Evolutionary conservation across 768 basidiomycete species (phyloP).

Genomic region (Calocera viscosa): DNA sequence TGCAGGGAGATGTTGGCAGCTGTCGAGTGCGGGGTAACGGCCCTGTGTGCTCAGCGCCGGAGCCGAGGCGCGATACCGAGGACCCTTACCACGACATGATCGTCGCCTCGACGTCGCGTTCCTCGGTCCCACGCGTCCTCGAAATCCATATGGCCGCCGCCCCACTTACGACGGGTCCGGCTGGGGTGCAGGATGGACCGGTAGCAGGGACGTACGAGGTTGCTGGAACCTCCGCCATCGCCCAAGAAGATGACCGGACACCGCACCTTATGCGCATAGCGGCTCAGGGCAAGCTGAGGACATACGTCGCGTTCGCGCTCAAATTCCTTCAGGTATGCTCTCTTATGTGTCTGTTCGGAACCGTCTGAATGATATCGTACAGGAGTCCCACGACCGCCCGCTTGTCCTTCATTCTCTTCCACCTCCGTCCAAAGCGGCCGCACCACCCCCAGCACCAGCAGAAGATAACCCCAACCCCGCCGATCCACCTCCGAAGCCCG

Average conservation of each 20-base stretch:
- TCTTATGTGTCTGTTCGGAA: not conserved
- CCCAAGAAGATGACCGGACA: not conserved
- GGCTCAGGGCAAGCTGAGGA: constrained; percentile 41
- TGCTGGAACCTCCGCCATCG: not conserved
- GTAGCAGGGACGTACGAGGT: not conserved
- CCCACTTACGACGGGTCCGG: not conserved
- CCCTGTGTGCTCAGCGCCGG: too few species aligned
- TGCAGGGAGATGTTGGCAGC: too few species aligned
- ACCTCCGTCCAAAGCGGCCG: not conserved
- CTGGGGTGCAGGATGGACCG: too few species aligned
- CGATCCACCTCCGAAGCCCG: not conserved
- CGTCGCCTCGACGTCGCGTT: too few species aligned
- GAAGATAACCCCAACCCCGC: not conserved
- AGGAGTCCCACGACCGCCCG: constrained; percentile 11
- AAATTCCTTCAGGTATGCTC: constrained; percentile 39
- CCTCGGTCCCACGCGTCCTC: too few species aligned
- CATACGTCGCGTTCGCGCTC: constrained; percentile 43
- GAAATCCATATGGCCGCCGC: not conserved
- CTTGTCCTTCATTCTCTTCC: constrained; percentile 14
- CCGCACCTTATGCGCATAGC: constrained; percentile 41
- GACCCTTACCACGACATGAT: too few species aligned
- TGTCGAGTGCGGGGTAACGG: too few species aligned
- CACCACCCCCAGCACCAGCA: not conserved
- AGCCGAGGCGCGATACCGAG: too few species aligned
- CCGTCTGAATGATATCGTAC: not conserved